Evolutionary conservation across 129 eudicot genomes (phyloP), one percentile per base, ranked within the genome.

Genomic region (Daucus carota): DNA sequence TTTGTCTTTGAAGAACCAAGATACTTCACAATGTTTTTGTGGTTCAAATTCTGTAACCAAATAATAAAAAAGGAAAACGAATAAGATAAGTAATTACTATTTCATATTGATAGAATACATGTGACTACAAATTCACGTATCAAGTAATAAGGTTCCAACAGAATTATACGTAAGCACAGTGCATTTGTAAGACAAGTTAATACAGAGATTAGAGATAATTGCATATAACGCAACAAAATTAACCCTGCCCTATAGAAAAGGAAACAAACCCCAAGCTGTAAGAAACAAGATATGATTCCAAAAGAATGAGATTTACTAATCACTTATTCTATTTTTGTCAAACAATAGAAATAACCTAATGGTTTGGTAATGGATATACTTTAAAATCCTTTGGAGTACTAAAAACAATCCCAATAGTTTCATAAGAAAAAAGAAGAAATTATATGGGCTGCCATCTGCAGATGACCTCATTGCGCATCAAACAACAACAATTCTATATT

Each of bases 1-100:
- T 82, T 93, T 44, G 98, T 93, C 93, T 88, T 93, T 80, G 86
- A 83, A 31, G 97, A 93, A 83, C 98, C 98, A 75, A 93, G 92
- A 87, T 93, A 93, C 46, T 93, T 93, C 60, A 87, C 92, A 78
- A 87, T 87, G 75, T 87, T 87, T 46, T 87, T 87, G 86, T 87
- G 92, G 78, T 85, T 87, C 77, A 87, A 54, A 43, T 87, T 87
- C 92, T 87, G 85, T 42, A 57, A 57, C 31, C 31, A 8, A 57
- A 57, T 22, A 24, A 71, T 17, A 26, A 10, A 38, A 5, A 8
- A 5, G 52, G 28, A 26, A 70, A 42, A 42, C 12, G 31, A 22
- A n/a, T 9, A 26, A 24, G 34, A 10, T 63, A 13, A 63, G 38
- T 29, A 26, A 20, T 63, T 52, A 13, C 0, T 1, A 13, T 63